Percentiles rank a stretch among this genome's conserved stretches.
Conservation (phyloP, 176 grass and related monocot genomes). For the Zoysia japonica region DNA sequence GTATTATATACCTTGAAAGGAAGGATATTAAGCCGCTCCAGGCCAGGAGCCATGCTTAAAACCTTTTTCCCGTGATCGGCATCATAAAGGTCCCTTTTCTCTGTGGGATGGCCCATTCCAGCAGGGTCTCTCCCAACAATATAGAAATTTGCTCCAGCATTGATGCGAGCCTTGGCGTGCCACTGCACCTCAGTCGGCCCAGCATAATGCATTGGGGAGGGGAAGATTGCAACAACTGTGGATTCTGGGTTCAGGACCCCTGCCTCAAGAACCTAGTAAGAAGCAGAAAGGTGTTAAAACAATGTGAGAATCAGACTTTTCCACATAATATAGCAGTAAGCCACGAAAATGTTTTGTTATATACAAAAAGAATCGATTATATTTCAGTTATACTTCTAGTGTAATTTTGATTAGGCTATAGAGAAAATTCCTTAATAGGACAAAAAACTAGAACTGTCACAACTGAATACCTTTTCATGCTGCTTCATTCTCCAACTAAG, state of each 20-base stretch:
- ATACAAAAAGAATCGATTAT: neutral
- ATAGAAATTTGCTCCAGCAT: constrained; percentile 98
- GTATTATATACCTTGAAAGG: constrained; percentile 81
- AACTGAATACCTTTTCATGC: constrained; percentile 79
- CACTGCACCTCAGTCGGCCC: constrained; percentile 97
- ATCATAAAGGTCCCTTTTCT: constrained; percentile 95
- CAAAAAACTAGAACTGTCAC: neutral
- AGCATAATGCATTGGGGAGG: constrained; percentile 98
- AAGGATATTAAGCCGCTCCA: constrained; percentile 93
- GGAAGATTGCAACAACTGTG: constrained; percentile 93
- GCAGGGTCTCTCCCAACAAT: constrained; percentile 98
- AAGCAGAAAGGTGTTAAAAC: constrained; percentile 18
- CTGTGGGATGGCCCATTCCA: constrained; percentile 80
- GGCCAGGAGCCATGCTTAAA: constrained; percentile 89
- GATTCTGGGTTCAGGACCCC: constrained; percentile 94
- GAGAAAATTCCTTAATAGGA: neutral
- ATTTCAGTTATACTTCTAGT: neutral
- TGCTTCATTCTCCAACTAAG: constrained; percentile 97
- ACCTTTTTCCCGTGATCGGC: constrained; percentile 98
- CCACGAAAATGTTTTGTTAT: constrained; percentile 6
- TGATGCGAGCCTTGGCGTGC: constrained; percentile 96
- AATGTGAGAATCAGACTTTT: neutral
- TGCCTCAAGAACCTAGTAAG: constrained; percentile 86
- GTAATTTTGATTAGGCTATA: neutral
- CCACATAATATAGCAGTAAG: neutral